These are phyloP conservation scores for Umbilicus rupestris DNA, from an alignment of 164 flowering plant genomes.

Conservation along the genomic window DNA sequence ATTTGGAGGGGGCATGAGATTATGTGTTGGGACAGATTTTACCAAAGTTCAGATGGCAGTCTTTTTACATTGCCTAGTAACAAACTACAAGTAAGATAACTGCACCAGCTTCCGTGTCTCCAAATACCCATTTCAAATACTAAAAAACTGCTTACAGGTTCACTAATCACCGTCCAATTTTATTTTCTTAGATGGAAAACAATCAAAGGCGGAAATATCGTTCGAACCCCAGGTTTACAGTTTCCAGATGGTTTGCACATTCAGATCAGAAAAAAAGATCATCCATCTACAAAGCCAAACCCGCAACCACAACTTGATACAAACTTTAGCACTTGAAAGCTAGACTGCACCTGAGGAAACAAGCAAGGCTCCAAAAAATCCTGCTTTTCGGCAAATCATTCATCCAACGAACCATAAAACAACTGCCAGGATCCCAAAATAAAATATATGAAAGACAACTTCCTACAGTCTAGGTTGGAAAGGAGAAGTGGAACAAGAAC, in stretches of 20 bases:
- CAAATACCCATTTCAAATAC: background rate
- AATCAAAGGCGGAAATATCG: slow-evolving; percentile 11
- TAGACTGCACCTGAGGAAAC: too few relatives aligned
- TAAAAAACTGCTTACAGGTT: background rate
- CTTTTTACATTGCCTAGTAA: slow-evolving; percentile 16
- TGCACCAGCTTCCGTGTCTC: background rate
- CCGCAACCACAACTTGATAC: background rate
- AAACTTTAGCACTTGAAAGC: background rate
- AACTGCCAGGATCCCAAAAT: background rate
- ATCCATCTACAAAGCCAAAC: background rate
- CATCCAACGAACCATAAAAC: too few relatives aligned
- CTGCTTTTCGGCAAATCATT: background rate
- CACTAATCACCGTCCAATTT: background rate
- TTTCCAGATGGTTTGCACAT: slow-evolving; percentile 25
- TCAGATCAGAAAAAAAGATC: slow-evolving; percentile 32
- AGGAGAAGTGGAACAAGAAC: background rate
- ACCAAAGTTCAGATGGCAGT: slow-evolving; percentile 11
- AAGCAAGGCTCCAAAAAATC: background rate
- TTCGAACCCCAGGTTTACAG: slow-evolving; percentile 10
- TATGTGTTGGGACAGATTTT: slow-evolving; percentile 19
- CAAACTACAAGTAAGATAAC: slow-evolving; percentile 16
- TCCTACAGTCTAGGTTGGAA: background rate
- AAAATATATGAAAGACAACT: background rate
- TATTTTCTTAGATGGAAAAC: slow-evolving; percentile 5
- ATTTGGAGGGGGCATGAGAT: slow-evolving; percentile 18